A percentile compares a stretch with the other conserved stretches of the same genome.
phyloP scores from a whole-genome alignment of 2,329 filamentous ascomycete genomes.

The Claviceps sp. region DNA sequence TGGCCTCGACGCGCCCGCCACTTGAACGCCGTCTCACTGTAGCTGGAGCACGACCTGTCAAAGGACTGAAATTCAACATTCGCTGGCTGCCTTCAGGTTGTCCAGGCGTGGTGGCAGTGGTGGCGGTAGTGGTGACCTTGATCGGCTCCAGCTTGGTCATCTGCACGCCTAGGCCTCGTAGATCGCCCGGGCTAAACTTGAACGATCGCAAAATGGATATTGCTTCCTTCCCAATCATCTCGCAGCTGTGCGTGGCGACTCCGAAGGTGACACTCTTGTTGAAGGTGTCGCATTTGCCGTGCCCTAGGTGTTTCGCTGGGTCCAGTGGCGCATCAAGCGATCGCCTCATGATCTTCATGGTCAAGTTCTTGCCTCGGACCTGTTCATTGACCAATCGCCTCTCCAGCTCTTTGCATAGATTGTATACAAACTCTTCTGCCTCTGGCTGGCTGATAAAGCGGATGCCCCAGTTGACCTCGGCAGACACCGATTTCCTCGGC shows the following conservation, averaged over 20 bases:
- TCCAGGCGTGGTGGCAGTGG: slow-evolving; percentile 5
- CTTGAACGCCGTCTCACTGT: slow-evolving; percentile 24
- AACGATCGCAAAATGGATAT: slow-evolving; percentile 72
- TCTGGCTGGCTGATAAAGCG: slow-evolving; percentile 86
- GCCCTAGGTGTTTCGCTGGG: slow-evolving; percentile 83
- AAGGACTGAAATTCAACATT: slow-evolving; percentile 57
- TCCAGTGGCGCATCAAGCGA: slow-evolving; percentile 78
- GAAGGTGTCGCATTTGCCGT: slow-evolving; percentile 88
- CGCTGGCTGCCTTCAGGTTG: slow-evolving; percentile 61
- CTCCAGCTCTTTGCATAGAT: slow-evolving; percentile 73
- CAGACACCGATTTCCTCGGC: slow-evolving; percentile 84
- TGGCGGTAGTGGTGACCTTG: slow-evolving; percentile 33
- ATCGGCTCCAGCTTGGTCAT: slow-evolving; percentile 83
- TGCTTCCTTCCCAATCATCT: slow-evolving; percentile 65
- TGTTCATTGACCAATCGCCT: slow-evolving; percentile 68
- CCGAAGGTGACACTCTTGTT: slow-evolving; percentile 79
- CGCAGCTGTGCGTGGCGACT: slow-evolving; percentile 64
- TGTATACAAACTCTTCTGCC: slow-evolving; percentile 80
- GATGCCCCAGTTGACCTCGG: slow-evolving; percentile 97
- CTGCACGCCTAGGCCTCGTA: slow-evolving; percentile 85
- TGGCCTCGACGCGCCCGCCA: slow-evolving; percentile 26
- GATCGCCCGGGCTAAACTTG: slow-evolving; percentile 75
- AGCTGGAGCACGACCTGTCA: slow-evolving; percentile 23
- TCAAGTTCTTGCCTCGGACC: slow-evolving; percentile 78
- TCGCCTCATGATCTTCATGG: slow-evolving; percentile 88